Percentiles rank a stretch among this genome's conserved stretches.
Evolutionary conservation across 129 eudicot species (phyloP).

Genomic region (Mikania micrantha): DNA sequence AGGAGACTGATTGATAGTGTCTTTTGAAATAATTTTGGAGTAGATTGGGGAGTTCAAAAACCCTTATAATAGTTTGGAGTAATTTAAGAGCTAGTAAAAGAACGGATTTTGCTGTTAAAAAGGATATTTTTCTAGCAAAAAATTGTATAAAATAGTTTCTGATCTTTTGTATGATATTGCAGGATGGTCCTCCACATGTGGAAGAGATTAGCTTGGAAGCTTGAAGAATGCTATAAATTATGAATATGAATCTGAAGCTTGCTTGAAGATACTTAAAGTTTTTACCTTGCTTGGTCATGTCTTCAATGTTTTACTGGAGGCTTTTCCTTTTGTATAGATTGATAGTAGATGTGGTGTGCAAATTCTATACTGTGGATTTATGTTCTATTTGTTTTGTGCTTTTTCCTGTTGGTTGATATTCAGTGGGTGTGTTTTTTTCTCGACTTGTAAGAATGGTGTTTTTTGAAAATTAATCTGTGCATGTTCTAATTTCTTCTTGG

Average conservation of each 20-base stretch:
- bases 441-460: not conserved
- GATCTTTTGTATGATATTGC: conserved; percentile 5
- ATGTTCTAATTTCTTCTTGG: not conserved
- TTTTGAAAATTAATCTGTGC: not conserved
- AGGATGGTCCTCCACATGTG: conserved; percentile 39
- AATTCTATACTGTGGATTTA: conserved; percentile 17
- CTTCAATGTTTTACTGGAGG: conserved; percentile 47
- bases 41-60: too few relatives aligned
- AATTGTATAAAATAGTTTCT: not conserved
- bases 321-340: conserved; percentile 54
- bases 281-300: conserved; percentile 38
- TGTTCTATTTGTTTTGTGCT: conserved; percentile 3
- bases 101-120: too few relatives aligned
- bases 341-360: conserved; percentile 36
- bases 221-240: conserved; percentile 19
- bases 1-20: not conserved
- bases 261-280: conserved; percentile 7
- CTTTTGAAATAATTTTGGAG: not conserved
- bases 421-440: not conserved
- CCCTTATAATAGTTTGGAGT: too few relatives aligned
- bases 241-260: conserved; percentile 10
- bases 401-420: not conserved
- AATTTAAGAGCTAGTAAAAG: too few relatives aligned
- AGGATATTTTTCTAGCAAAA: too few relatives aligned
- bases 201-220: conserved; percentile 42